These are phyloP conservation scores for barley (Hordeum vulgare) DNA, from an alignment of 176 grass and related monocot genomes.

Conservation along the genomic window MorexV3_pseudomolecules_assembly NC_058524.1:217060456-217060955, in stretches of 20 bases:
- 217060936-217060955: neutral
- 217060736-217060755: neutral
- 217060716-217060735: neutral
- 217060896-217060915: slow-evolving; percentile 7
- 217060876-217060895: neutral
- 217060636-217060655: no score
- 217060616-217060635: no score
- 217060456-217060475: neutral
- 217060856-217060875: slow-evolving; percentile 9
- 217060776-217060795: neutral
- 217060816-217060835: neutral
- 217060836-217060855: neutral
- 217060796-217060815: neutral
- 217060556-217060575: no score
- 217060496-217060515: neutral
- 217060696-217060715: no score
- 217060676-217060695: no score
- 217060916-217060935: neutral
- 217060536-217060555: no score
- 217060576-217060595: no score
- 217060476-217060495: neutral
- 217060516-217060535: no score
- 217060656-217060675: no score
- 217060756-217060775: neutral
- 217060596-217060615: no score